A percentile compares a stretch with the other conserved stretches of the same genome.
Conservation (phyloP, 352 stramenopile genomes). For the Globisporangium okanoganense region DNA sequence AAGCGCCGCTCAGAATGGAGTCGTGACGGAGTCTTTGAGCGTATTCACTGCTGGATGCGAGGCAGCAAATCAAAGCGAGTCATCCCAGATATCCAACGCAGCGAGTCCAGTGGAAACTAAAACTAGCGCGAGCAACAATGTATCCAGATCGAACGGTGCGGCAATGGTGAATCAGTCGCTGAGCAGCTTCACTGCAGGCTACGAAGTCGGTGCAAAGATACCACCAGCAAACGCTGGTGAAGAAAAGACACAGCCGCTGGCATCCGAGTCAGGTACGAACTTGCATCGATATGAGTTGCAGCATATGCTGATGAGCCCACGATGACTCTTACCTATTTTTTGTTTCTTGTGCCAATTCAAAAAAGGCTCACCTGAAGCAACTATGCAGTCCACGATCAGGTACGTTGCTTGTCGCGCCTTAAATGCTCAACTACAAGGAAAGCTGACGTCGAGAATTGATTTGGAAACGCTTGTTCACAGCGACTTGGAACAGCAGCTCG, state of each 20-base stretch:
- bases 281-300: not conserved
- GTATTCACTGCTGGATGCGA: constrained; percentile 24
- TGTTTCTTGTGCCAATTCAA: too few relatives aligned
- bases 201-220: constrained; percentile 1
- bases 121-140: not conserved
- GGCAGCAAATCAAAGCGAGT: not conserved
- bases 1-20: not conserved
- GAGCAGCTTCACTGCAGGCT: constrained; percentile 17
- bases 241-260: not conserved
- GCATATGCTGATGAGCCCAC: not conserved
- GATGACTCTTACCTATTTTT: not conserved
- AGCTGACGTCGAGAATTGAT: not conserved
- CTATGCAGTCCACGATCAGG: constrained; percentile 15
- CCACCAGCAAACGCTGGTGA: not conserved
- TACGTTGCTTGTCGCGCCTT: not conserved
- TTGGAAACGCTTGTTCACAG: constrained; percentile 2
- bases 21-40: constrained; percentile 12
- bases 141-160: not conserved
- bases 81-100: not conserved
- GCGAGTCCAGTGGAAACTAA: not conserved
- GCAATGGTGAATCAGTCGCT: constrained; percentile 3
- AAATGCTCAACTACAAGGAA: not conserved
- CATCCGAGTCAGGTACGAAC: not conserved
- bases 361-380: constrained; percentile 4
- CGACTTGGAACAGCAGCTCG: constrained; percentile 28